Evolutionary conservation across 371 early-diverging fungal species (phyloP), one percentile per base, ranked within the genome.

Genomic region (Mucor circinelloides): DNA sequence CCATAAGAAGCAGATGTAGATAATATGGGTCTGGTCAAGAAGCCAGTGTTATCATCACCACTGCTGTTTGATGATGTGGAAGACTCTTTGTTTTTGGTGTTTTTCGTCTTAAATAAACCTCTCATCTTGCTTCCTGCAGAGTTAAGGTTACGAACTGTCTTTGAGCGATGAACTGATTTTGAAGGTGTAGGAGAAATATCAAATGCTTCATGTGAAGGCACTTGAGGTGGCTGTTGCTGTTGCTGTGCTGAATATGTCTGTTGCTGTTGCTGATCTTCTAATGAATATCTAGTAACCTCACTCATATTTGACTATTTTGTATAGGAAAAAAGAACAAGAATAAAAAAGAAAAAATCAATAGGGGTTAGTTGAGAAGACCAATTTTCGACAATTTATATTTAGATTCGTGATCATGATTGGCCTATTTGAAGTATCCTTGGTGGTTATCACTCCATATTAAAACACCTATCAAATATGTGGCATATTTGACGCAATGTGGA

Each of bases 71-170:
- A 25, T 34, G 8, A 25, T 28, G 55, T 55, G 6, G 44, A 23
- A 3, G 23, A 23, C 19, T 48, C 48, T 8, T 54, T 44, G 10
- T 42, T 56, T 21, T 61, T 58, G 57, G 55, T 63, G 30, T 70
- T 70, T 58, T 70, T 70, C 15, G 60, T 25, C 31, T 68, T 70
- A 30, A 74, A 74, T 31, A 74, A 63, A 21, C 71, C 74, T 40
- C 59, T 67, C 63, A 74, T 59, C 67, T 70, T 74, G 31, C 58
- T 74, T 55, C 74, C 67, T 60, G 70, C 74, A 25, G 70, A 61
- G 52, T 62, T 62, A 13, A 70, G 59, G 65, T 74, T 74, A 48
- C 74, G 74, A 36, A 74, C 74, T 38, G 74, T 74, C 21, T 74
- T 74, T 59, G 74, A 74, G 27, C 74, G 71, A 25, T 68, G 64